Base-by-base conservation (phyloP, 2,329 filamentous ascomycete genomes). In the Fusarium nisikadoi region DNA sequence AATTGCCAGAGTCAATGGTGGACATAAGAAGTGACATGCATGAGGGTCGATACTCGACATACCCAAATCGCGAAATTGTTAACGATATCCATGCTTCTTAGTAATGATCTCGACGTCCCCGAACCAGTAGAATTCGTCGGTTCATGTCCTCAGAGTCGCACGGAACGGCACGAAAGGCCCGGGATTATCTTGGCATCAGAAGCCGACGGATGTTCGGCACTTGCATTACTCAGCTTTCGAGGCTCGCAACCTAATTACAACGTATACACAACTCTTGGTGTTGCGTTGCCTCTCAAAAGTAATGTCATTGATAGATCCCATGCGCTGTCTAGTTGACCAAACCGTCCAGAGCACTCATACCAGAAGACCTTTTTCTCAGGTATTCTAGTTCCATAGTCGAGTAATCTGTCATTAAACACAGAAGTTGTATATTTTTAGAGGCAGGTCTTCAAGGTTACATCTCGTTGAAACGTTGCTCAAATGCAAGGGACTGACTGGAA, bases 121-220 rank as follows among this genome's bases (percentile, higher is more conserved):
- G 36, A 23, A 36, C 57, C 57, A 57, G 41, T 57, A 36, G 23
- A 14, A 49, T 25, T 23, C 17, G 29, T 8, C 33, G 6, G 9
- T 31, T 13, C 12, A 31, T 16, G 8, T 17, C 11, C 23, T 41
- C 43, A 35, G 56, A 36, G 42, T 45, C 42, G 20, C 60, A 42
- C 58, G 39, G 29, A 17, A 62, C 56, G 60, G 60, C 60, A 59
- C 56, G 60, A 35, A 17, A 29, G n/a, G 60, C 39, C 56, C 36
- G 50, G 25, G 25, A 23, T 41, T 29, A 31, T 42, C 42, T 63
- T 62, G 60, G 60, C 60, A 39, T 33, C 31, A 50, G 7, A 27
- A 52, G 58, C 43, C 31, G 56, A 36, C 56, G 56, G 56, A n/a
- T 62, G 27, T 52, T 62, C 60, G 60, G 60, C 60, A 63, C 36